These are phyloP conservation scores for Paecilomyces niveus DNA, from an alignment of 2,329 filamentous ascomycete species.

Conservation along the genomic window DNA sequence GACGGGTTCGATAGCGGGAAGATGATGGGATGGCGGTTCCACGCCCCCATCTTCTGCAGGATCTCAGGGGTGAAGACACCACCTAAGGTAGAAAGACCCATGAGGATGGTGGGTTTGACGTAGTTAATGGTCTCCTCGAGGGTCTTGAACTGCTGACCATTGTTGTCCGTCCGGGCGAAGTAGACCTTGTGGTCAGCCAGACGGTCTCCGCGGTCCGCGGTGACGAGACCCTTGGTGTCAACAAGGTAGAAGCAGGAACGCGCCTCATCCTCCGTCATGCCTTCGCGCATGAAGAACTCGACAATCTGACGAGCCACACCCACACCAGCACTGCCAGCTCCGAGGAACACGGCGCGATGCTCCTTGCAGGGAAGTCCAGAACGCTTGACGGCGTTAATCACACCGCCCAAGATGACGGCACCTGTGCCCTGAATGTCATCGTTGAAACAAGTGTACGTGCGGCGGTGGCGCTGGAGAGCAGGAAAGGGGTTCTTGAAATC, in stretches of 20 bases:
- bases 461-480: slow-evolving; percentile 81
- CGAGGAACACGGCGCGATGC: slow-evolving; percentile 92
- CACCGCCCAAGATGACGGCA: slow-evolving; percentile 82
- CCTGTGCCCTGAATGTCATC: slow-evolving; percentile 98
- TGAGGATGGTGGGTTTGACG: slow-evolving; percentile 87
- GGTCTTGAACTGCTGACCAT: slow-evolving; percentile 61
- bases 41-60: slow-evolving; percentile 54
- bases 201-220: slow-evolving; percentile 83
- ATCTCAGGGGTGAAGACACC: slow-evolving; percentile 89
- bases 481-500: slow-evolving; percentile 98
- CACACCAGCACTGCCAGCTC: slow-evolving; percentile 89
- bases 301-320: slow-evolving; percentile 97
- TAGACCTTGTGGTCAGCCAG: slow-evolving; percentile 80
- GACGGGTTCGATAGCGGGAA: slow-evolving; percentile 96
- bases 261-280: slow-evolving; percentile 79
- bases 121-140: slow-evolving; percentile 90
- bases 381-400: slow-evolving; percentile 70
- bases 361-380: slow-evolving; percentile 80
- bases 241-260: slow-evolving; percentile 94
- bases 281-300: slow-evolving; percentile 90
- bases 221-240: slow-evolving; percentile 93
- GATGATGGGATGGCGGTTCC: slow-evolving; percentile 76
- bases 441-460: slow-evolving; percentile 92
- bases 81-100: slow-evolving; percentile 89
- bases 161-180: slow-evolving; percentile 59